Percentiles rank a stretch among this genome's conserved stretches.
phyloP scores from a whole-genome alignment of 306 rosid species.

The Phaseolus lunatus region DNA sequence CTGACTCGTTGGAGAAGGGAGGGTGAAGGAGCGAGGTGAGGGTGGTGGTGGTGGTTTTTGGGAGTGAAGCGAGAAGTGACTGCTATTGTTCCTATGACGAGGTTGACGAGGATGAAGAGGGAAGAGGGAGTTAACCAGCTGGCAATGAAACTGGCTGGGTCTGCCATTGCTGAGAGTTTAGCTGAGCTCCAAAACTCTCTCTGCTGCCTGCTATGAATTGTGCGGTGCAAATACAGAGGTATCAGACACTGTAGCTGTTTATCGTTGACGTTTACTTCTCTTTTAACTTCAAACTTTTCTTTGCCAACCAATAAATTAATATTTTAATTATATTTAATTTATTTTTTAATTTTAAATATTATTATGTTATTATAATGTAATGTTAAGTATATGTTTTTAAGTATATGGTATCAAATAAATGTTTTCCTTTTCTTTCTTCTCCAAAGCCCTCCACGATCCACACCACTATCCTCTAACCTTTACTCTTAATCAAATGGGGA shows the following conservation, averaged over 20 bases:
- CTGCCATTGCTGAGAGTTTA: slow-evolving; percentile 39
- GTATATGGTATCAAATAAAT: too few relatives aligned
- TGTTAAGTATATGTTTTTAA: too few relatives aligned
- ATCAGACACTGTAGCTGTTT: not conserved
- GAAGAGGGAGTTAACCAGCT: slow-evolving; percentile 69
- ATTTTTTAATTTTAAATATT: too few relatives aligned
- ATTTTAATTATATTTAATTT: too few relatives aligned
- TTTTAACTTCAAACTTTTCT: too few relatives aligned
- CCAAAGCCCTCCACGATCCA: not conserved
- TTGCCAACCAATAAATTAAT: too few relatives aligned
- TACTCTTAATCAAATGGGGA: not conserved
- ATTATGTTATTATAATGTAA: too few relatives aligned
- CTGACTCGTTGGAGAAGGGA: slow-evolving; percentile 61
- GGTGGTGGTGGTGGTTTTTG: slow-evolving; percentile 32
- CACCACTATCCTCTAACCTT: not conserved
- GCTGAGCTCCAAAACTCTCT: not conserved
- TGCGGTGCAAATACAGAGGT: not conserved
- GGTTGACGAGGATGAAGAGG: slow-evolving; percentile 78
- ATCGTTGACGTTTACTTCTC: slow-evolving; percentile 42
- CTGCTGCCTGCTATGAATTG: not conserved
- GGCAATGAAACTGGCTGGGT: slow-evolving; percentile 38
- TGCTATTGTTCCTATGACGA: slow-evolving; percentile 65
- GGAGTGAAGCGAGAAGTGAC: slow-evolving; percentile 53
- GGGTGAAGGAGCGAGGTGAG: slow-evolving; percentile 50
- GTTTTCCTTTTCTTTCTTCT: not conserved